These are phyloP conservation scores for Penicillium sp. DNA, from an alignment of 2,329 filamentous ascomycete genomes.

Conservation along the genomic window DNA sequence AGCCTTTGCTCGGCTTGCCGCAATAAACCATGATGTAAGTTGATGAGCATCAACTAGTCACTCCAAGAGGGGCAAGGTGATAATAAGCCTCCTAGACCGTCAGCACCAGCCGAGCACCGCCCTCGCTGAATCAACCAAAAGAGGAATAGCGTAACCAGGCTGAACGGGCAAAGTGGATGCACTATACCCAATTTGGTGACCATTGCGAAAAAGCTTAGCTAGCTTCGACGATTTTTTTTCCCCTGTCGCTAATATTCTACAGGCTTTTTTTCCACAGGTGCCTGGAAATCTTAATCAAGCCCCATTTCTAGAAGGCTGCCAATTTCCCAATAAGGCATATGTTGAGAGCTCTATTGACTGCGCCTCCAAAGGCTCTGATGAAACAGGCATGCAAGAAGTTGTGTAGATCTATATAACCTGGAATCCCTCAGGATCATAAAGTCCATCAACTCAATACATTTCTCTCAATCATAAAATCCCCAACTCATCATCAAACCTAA, in stretches of 20 bases:
- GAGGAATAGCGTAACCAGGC: background rate
- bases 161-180: background rate
- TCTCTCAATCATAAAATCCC: background rate
- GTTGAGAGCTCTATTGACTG: background rate
- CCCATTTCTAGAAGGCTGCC: background rate
- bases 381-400: constrained; percentile 4
- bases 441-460: background rate
- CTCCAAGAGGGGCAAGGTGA: background rate
- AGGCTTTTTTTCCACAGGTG: background rate
- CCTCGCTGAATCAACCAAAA: background rate
- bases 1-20: constrained; percentile 47
- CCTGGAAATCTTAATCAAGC: background rate
- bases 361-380: background rate
- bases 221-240: background rate
- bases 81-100: background rate
- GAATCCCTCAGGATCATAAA: background rate
- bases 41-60: background rate
- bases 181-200: background rate
- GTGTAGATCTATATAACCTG: background rate
- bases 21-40: constrained; percentile 39
- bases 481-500: background rate
- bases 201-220: constrained; percentile 7
- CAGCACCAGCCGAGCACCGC: constrained; percentile 2
- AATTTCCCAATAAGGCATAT: background rate
- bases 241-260: background rate